These are phyloP conservation scores for Penicillium salamii DNA, from an alignment of 495 filamentous ascomycete genomes.

Conservation along the genomic window DNA sequence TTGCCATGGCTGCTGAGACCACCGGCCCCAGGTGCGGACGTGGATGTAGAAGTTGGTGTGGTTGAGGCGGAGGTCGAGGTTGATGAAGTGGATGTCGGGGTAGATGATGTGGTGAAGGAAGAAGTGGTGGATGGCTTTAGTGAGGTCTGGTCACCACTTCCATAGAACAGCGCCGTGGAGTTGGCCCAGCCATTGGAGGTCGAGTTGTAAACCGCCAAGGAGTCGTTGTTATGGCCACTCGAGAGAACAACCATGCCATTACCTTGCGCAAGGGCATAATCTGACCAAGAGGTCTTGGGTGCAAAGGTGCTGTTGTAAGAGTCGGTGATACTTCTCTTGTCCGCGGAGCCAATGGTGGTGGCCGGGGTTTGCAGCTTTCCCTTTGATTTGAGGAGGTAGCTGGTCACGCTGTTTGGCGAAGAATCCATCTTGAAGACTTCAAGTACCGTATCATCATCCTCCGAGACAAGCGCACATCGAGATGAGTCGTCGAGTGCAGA, in stretches of 20 bases:
- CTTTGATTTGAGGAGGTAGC: constrained; percentile 54
- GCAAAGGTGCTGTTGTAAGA: constrained; percentile 80
- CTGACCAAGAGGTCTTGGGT: constrained; percentile 57
- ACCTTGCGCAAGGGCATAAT: constrained; percentile 60
- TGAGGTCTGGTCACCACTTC: constrained; percentile 37
- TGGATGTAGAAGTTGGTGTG: constrained; percentile 30
- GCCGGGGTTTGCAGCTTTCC: constrained; percentile 35
- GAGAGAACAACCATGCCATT: constrained; percentile 68
- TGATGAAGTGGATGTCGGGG: constrained; percentile 40
- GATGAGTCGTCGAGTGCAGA: constrained; percentile 54
- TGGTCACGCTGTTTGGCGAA: constrained; percentile 74
- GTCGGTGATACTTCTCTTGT: constrained; percentile 47
- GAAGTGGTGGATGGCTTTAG: constrained; percentile 36
- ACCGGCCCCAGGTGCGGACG: constrained; percentile 27
- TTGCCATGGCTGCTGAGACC: constrained; percentile 44
- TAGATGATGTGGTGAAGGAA: constrained; percentile 32
- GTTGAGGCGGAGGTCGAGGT: constrained; percentile 27
- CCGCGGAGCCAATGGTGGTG: constrained; percentile 31
- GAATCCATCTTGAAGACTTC: constrained; percentile 74
- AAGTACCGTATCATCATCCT: constrained; percentile 80
- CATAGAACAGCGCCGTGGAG: constrained; percentile 61
- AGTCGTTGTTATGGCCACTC: constrained; percentile 61
- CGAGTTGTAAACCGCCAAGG: constrained; percentile 76
- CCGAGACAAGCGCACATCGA: constrained; percentile 62
- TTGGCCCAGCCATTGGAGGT: constrained; percentile 79